Percentiles rank a stretch among this genome's conserved stretches.
phyloP scores from a whole-genome alignment of 202 grass and related monocot genomes.

The Digitaria exilis region DNA sequence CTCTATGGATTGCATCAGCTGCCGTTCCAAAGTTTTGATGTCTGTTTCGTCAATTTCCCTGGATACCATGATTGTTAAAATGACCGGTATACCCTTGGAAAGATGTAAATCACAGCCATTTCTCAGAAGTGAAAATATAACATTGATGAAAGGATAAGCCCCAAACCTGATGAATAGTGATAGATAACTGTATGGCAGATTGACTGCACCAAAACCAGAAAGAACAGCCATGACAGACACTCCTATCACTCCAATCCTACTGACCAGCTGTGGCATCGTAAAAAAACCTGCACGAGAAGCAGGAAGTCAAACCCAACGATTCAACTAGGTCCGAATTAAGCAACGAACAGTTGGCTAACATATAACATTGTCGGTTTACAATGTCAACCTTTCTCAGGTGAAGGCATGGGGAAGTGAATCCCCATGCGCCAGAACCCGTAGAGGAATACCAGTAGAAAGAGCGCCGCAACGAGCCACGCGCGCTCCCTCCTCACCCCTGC shows the following conservation, averaged over 20 bases:
- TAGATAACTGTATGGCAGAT: slow-evolving; percentile 93
- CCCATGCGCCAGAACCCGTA: slow-evolving; percentile 97
- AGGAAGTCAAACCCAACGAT: slow-evolving; percentile 9
- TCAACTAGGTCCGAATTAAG: neutral
- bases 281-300: slow-evolving; percentile 69
- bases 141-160: neutral
- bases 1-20: slow-evolving; percentile 93
- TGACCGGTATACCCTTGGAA: neutral
- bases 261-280: slow-evolving; percentile 90
- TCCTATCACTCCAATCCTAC: slow-evolving; percentile 90
- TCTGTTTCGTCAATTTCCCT: slow-evolving; percentile 97
- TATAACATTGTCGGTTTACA: neutral
- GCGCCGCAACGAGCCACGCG: slow-evolving; percentile 56
- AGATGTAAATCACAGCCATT: neutral
- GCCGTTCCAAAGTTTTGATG: slow-evolving; percentile 90
- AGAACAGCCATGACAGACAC: slow-evolving; percentile 92
- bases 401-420: slow-evolving; percentile 99
- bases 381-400: slow-evolving; percentile 81
- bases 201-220: slow-evolving; percentile 95
- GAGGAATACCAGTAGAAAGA: slow-evolving; percentile 82
- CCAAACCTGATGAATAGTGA: slow-evolving; percentile 93
- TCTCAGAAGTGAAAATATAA: neutral
- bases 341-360: neutral
- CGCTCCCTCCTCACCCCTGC: slow-evolving; percentile 86
- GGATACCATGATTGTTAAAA: slow-evolving; percentile 17